Evolutionary conservation across 208 protist genomes (phyloP).

Genomic region (Crithidia expoeki): DNA sequence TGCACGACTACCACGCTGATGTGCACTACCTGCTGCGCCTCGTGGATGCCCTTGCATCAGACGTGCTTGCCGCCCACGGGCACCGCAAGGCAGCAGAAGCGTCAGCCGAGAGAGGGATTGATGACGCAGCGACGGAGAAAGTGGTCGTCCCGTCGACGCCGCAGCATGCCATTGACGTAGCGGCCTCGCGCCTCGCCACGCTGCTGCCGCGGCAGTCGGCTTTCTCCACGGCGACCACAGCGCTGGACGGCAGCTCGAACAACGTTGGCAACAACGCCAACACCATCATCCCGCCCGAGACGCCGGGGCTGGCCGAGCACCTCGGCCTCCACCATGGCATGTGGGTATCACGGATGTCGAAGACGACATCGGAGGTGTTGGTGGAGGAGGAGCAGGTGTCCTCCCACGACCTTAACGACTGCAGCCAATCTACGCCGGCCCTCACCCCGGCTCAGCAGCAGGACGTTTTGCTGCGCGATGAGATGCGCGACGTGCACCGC

Average conservation of each 20-base stretch:
- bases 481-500: conserved; percentile 32
- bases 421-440: background rate
- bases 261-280: background rate
- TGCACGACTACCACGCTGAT: conserved; percentile 31
- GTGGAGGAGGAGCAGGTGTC: conserved; percentile 1
- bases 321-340: conserved; percentile 18
- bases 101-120: background rate
- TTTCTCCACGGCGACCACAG: background rate
- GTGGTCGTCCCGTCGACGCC: conserved; percentile 3
- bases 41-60: conserved; percentile 19
- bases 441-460: background rate
- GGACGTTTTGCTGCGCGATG: conserved; percentile 23
- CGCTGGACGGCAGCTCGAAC: background rate
- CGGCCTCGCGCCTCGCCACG: conserved; percentile 9
- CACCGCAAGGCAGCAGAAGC: background rate
- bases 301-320: conserved; percentile 6
- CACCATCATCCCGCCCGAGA: background rate
- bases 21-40: conserved; percentile 23
- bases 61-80: conserved; percentile 1
- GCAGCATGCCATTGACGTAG: conserved; percentile 12
- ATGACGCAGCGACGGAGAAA: background rate
- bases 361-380: background rate
- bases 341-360: conserved; percentile 12
- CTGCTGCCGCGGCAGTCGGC: background rate
- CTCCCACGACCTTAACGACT: background rate